Evolutionary conservation across 2,329 filamentous ascomycete species (phyloP), one percentile per base, ranked within the genome.

Genomic region (Zalaria sp.): DNA sequence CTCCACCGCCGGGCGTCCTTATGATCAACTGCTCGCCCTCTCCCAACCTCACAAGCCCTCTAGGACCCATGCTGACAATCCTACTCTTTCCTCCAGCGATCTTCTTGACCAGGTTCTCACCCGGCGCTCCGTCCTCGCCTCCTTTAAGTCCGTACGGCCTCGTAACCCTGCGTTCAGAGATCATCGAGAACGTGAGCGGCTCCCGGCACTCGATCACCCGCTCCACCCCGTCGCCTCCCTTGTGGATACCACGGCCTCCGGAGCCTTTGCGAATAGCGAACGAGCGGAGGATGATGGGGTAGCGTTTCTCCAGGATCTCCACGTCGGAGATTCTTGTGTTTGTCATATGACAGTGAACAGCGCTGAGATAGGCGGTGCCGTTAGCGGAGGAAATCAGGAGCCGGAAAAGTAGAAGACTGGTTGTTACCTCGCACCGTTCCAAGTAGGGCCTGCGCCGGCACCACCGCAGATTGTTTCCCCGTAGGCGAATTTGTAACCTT

Each of bases 391-490:
- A 18, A 18, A 2, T 18, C 18, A 18, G 18, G 18, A 18, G 18
- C 18, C 18, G 18, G 18, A 18, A 18, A 18, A 18, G 18, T 2
- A 18, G 18, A 18, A 18, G 18, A 18, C 18, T 18, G 18, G 18
- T 18, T 18, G 2, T 18, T 18, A 18, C 18, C 18, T 50, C 0
- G 51, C 51, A 9, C 59, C 59, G 39, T 57, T 45, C 57, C 56
- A 60, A 2, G 43, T 43, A 0, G 53, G 49, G 3, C 57, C 58
- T 5, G 57, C 59, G 8, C 60, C 59, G 3, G 46, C 49, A 3
- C 59, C 60, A 26, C 60, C 59, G 27, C 54, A 54, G 25, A 62
- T 59, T 2, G 59, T 61, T 46, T 63, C 60, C 32, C 54, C 52
- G 26, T 54, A 18, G 18, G 18, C 18, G 18, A 18, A 18, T 18